These are phyloP conservation scores for Anthoceros angustus DNA, from an alignment of 225 moss, liverwort and hornwort species.

Conservation along the genomic window DNA sequence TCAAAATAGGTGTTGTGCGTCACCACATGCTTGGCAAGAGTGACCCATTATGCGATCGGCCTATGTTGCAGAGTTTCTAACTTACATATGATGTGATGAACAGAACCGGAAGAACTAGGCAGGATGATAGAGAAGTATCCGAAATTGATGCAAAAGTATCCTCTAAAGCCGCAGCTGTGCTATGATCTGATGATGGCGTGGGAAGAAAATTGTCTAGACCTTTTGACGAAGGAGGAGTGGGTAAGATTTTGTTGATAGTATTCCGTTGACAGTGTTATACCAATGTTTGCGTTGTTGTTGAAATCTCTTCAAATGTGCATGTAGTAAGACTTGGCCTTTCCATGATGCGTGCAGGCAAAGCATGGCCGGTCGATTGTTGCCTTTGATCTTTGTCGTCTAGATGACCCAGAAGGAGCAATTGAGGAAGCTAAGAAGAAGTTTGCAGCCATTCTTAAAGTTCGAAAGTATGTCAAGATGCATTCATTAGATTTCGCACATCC, in stretches of 20 bases:
- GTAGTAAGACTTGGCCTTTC: not conserved
- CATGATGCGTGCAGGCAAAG: conserved; percentile 37
- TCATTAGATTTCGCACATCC: too few relatives aligned
- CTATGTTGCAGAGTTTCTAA: conserved; percentile 6
- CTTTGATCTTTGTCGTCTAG: conserved; percentile 63
- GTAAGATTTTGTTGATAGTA: conserved; percentile 21
- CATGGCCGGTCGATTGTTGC: conserved; percentile 62
- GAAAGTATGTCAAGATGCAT: conserved; percentile 44
- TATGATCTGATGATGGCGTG: conserved; percentile 81
- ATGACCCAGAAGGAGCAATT: conserved; percentile 52
- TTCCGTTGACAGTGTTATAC: not conserved
- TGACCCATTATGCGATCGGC: not conserved
- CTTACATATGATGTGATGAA: too few relatives aligned
- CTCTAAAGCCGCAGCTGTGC: conserved; percentile 71
- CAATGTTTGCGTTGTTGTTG: not conserved
- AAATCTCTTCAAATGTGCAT: not conserved
- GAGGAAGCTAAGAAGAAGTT: conserved; percentile 86
- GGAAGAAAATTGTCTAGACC: conserved; percentile 90
- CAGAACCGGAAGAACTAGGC: conserved; percentile 77
- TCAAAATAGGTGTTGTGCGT: too few relatives aligned
- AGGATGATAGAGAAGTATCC: conserved; percentile 84
- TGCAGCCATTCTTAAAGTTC: conserved; percentile 70
- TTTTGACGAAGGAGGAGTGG: conserved; percentile 69
- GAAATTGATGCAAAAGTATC: conserved; percentile 81
- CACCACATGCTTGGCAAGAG: not conserved